Base-by-base conservation (phyloP, 495 filamentous ascomycete genomes). In the Lichina pygmaea region DNA sequence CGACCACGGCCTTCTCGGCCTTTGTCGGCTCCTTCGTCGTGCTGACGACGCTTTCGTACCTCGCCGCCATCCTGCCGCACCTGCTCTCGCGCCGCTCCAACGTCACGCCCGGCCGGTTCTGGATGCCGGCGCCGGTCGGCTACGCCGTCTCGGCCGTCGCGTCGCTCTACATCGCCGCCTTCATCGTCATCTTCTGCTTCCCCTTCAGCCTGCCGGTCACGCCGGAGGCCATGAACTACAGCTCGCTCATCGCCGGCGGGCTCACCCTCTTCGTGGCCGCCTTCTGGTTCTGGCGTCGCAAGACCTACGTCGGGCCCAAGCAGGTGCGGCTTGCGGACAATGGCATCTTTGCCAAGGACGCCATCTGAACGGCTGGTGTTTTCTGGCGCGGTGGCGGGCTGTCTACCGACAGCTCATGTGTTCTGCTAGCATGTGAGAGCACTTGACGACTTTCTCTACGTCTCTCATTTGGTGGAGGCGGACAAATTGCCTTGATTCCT, bases 1-100 rank as follows among this genome's bases (percentile, higher is more conserved):
- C 63, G 40, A 65, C 65, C 0, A 79, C 78, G 0, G 83, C 83
- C 0, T 92, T 92, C 62, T 66, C 66, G 36, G 78, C 77, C 47
- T 69, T 89, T 6, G 73, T 81, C 2, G 77, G 76, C 2, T 73
- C 67, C 0, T 86, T 82, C 55, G 72, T 85, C 52, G 71, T 84
- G 47, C 64, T 86, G 11, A 72, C 73, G 30, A 78, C 73, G 4
- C 57, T 74, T 3, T 83, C 76, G 0, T 92, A 89, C 51, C 67
- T 77, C 38, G 69, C 75, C 44, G 78, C 81, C 12, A 81, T 92
- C 52, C 63, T 76, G 34, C 78, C 79, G 0, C 76, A 89, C 53
- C 50, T 89, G 7, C 53, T 82, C 13, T 75, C 72, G 0, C 60
- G 72, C 0, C 66, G 83, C 2, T 62, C 66, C 16, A 67, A 73